Evolutionary conservation across 1,284 basidiomycete species (phyloP), one percentile per base, ranked within the genome.

Genomic region (Xanthoconium separans): DNA sequence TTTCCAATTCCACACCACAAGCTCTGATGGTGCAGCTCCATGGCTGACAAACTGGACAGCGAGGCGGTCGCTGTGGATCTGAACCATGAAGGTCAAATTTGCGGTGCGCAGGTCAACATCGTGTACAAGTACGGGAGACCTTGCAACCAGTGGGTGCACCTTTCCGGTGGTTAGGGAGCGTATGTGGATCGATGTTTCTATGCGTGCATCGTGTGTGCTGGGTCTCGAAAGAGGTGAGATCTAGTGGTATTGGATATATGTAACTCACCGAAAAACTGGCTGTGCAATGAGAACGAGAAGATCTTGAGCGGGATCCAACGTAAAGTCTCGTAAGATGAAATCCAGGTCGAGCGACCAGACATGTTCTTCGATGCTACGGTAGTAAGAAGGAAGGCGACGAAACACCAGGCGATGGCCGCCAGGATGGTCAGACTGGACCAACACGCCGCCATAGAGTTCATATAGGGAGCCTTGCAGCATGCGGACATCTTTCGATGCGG

Each of bases 1-100:
- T 62, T 77, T 79, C 84, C 85, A 87, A 51, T 85, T 75, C 83
- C 82, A 87, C 16, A 85, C 68, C n/a, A 76, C 64, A 18, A 86
- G 65, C 53, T 82, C 76, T 30, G 73, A 75, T 12, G 69, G 66
- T 16, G 61, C 60, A 6, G 57, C 60, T n/a, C 65, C 67, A 3
- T 46, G 44, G 29, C 59, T 61, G 9, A 69, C 44, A 53, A 80
- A 77, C 11, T 81, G 66, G 30, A 86, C 64, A 8, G 74, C 82
- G 20, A 87, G 55, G 44, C 73, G 68, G 37, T 81, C 74, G 13
- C 72, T 73, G 27, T 76, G 79, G 6, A 82, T 67, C 61, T 81
- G 80, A 37, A 86, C 75, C 33, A 70, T 69, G 58, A 76, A 80
- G 4, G 74, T 72, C 22, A 70, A 47, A 15, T 55, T 51, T 3